Percentiles rank a stretch among this genome's conserved stretches.
Conservation (phyloP, 768 basidiomycete species). For the Baorangia bicolor region DNA sequence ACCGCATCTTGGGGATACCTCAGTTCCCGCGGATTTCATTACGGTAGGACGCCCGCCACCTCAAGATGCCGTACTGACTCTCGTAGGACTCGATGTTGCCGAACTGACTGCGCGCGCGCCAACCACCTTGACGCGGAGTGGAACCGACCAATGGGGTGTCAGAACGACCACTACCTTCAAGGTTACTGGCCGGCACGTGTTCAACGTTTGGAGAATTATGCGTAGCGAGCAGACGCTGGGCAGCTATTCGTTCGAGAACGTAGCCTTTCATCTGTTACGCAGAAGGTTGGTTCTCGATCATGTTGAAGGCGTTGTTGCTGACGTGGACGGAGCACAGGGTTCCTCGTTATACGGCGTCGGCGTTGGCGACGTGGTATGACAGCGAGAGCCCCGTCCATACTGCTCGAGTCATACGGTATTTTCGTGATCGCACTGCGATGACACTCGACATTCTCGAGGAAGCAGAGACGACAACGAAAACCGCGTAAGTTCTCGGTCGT, state of each 20-base stretch:
- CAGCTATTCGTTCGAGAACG: slow-evolving; percentile 88
- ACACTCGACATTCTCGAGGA: slow-evolving; percentile 79
- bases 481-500: slow-evolving; percentile 55
- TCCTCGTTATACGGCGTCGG: slow-evolving; percentile 66
- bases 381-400: slow-evolving; percentile 58
- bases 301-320: not conserved
- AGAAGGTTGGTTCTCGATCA: slow-evolving; percentile 51
- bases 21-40: slow-evolving; percentile 56
- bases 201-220: slow-evolving; percentile 93
- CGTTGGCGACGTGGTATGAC: slow-evolving; percentile 67
- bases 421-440: slow-evolving; percentile 60
- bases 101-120: slow-evolving; percentile 80
- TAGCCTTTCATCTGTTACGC: slow-evolving; percentile 76
- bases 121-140: slow-evolving; percentile 30
- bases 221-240: slow-evolving; percentile 76
- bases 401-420: slow-evolving; percentile 58
- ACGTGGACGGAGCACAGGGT: slow-evolving; percentile 45
- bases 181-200: slow-evolving; percentile 83
- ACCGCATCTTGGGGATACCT: slow-evolving; percentile 89
- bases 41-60: slow-evolving; percentile 42
- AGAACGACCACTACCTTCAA: slow-evolving; percentile 80
- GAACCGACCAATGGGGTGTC: slow-evolving; percentile 67
- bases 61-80: slow-evolving; percentile 1
- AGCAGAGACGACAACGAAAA: slow-evolving; percentile 83
- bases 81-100: slow-evolving; percentile 64